Base-by-base conservation (phyloP, 1,284 basidiomycete species). In the Vanrija sp. region DNA sequence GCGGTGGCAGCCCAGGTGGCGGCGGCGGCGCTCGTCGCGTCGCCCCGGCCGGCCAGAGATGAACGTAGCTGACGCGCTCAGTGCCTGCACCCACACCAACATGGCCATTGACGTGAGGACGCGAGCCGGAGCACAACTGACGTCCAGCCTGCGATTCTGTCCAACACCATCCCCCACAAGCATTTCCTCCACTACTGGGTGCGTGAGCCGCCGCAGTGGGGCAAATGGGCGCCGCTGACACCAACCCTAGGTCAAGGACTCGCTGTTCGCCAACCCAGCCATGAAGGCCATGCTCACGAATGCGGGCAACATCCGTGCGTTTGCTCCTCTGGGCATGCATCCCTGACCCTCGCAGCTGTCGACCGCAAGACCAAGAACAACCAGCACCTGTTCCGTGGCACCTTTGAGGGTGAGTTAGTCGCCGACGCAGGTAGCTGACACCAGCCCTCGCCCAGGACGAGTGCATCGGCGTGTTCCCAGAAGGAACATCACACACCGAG, bases 331-430 rank as follows among this genome's bases (percentile, higher is more conserved):
- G 9, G 34, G 34, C 34, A 14, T 5, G 43, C 10, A 12, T 28
- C 28, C 6, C 62, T 63, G 55, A 66, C 52, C 15, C n/a, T 2
- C 9, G 9, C 39, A 75, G 92, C 93, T 34, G 94, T 98, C 43
- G 93, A 96, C 75, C 84, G 94, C 55, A 91, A 90, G 78, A 89
- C 82, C 62, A 93, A 90, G 78, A 89, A 95, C 78, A 87, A 91
- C 58, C 88, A 89, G 63, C 82, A 85, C 29, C 80, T 98, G n/a
- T 95, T 96, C 78, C 83, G 83, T 59, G 89, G 91, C 23, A 96
- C 93, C 0, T 88, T 97, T 66, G 87, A 93, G 55, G 73, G 77
- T 77, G 25, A 45, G 67, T 43, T 5, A 6, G 5, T 1, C 5
- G 1, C 23, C n/a, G 7, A 6, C 28, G 14, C 9, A 9, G 6